phyloP scores from a whole-genome alignment of 108 stramenopile species.

The Aurantiochytrium sp. region DNA sequence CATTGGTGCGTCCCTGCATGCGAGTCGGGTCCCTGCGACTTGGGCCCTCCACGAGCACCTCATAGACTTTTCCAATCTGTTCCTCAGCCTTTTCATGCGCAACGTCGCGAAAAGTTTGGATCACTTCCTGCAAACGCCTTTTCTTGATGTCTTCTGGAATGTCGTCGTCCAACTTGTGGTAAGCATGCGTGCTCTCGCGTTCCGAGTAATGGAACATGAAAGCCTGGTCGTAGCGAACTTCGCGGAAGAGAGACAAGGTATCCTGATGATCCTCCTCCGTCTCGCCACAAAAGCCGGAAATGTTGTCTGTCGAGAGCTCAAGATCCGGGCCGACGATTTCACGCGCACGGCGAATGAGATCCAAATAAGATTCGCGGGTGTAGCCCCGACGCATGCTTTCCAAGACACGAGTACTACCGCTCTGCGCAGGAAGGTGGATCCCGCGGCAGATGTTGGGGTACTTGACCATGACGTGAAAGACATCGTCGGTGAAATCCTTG shows the following conservation, averaged over 20 bases:
- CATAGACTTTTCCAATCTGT: neutral
- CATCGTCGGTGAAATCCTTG: slow-evolving; percentile 85
- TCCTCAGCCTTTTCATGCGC: neutral
- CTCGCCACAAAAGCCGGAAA: slow-evolving; percentile 95
- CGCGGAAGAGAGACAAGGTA: slow-evolving; percentile 75
- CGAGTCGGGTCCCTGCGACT: neutral
- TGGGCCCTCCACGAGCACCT: slow-evolving; percentile 46
- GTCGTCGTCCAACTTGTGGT: slow-evolving; percentile 79
- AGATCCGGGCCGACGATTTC: slow-evolving; percentile 78
- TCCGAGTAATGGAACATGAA: slow-evolving; percentile 95
- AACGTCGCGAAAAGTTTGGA: neutral
- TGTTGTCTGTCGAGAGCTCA: slow-evolving; percentile 75
- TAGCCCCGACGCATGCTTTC: slow-evolving; percentile 89
- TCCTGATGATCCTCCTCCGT: slow-evolving; percentile 86
- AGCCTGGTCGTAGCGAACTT: slow-evolving; percentile 81
- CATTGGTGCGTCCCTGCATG: neutral
- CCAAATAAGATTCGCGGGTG: slow-evolving; percentile 81
- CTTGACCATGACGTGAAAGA: slow-evolving; percentile 82
- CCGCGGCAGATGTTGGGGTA: slow-evolving; percentile 76
- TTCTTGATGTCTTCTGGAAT: slow-evolving; percentile 80
- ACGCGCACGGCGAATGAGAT: slow-evolving; percentile 51
- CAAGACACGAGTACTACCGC: slow-evolving; percentile 75
- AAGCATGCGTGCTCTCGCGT: slow-evolving; percentile 88
- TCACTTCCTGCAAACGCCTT: slow-evolving; percentile 66
- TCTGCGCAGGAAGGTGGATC: slow-evolving; percentile 93